phyloP scores from a whole-genome alignment of 495 filamentous ascomycete genomes.

The Endocarpon pusillum region DNA sequence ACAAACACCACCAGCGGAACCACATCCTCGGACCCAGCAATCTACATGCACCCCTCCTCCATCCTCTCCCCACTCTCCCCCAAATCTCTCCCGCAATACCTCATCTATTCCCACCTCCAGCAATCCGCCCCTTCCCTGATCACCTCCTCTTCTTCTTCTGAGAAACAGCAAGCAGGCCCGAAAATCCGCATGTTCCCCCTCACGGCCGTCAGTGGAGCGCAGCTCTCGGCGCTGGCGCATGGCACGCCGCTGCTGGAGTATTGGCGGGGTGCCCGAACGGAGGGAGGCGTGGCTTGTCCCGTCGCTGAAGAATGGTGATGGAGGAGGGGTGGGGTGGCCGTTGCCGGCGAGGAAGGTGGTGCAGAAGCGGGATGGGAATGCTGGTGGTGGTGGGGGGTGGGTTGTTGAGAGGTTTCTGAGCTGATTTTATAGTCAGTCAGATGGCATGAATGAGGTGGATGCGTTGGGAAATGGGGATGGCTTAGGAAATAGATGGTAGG shows the following conservation, averaged over 20 bases:
- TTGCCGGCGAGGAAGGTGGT: slow-evolving; percentile 65
- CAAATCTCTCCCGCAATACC: slow-evolving; percentile 63
- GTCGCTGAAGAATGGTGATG: slow-evolving; percentile 46
- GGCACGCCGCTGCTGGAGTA: slow-evolving; percentile 73
- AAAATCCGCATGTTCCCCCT: slow-evolving; percentile 83
- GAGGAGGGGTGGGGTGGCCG: slow-evolving; percentile 62
- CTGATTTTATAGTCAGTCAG: too few relatives aligned
- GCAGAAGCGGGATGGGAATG: slow-evolving; percentile 52
- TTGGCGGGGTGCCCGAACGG: slow-evolving; percentile 32
- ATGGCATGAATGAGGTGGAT: too few relatives aligned
- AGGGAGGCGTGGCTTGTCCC: slow-evolving; percentile 74
- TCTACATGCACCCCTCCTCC: slow-evolving; percentile 80
- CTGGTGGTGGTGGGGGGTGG: too few relatives aligned
- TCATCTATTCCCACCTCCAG: slow-evolving; percentile 77
- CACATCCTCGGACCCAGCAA: slow-evolving; percentile 36
- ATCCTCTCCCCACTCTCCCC: slow-evolving; percentile 52
- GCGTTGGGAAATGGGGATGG: too few relatives aligned
- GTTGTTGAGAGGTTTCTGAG: slow-evolving; percentile 45
- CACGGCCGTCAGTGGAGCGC: slow-evolving; percentile 52
- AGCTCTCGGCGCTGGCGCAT: slow-evolving; percentile 65
- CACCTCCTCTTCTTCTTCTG: slow-evolving; percentile 19
- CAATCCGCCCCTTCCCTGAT: slow-evolving; percentile 35
- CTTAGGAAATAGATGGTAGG: too few relatives aligned
- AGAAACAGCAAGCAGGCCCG: slow-evolving; percentile 27
- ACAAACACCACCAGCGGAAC: slow-evolving; percentile 26